These are phyloP conservation scores for Bocquillonia castaneifolia DNA, from an alignment of 441 rosid species.

Conservation along the genomic window DNA sequence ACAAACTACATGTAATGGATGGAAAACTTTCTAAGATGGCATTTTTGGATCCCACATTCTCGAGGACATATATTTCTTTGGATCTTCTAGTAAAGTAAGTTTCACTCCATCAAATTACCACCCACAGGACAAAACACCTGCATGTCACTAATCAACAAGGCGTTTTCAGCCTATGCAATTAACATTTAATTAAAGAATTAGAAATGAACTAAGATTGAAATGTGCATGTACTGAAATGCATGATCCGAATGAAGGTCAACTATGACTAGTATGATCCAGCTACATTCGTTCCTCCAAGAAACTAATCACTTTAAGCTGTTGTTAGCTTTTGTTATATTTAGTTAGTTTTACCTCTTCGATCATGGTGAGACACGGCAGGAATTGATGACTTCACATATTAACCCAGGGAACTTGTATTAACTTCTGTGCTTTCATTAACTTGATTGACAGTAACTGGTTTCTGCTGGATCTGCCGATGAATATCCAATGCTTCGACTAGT, in stretches of 20 bases:
- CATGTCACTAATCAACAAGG: conserved; percentile 1
- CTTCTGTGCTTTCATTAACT: conserved; percentile 7
- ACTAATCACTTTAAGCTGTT: conserved; percentile 1
- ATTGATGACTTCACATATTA: conserved; percentile 17
- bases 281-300: conserved; percentile 12
- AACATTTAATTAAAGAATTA: neutral
- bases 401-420: neutral
- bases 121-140: conserved; percentile 9
- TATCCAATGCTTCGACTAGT: conserved; percentile 24
- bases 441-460: conserved; percentile 5
- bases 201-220: neutral
- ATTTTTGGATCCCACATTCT: neutral
- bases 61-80: neutral
- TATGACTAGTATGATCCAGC: neutral
- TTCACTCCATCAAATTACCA: neutral
- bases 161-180: neutral
- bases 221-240: neutral
- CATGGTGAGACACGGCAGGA: conserved; percentile 5
- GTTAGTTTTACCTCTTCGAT: neutral
- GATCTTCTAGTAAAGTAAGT: neutral
- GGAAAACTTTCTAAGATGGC: neutral
- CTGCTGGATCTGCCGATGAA: conserved; percentile 16
- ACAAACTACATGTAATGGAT: neutral
- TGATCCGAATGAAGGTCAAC: neutral
- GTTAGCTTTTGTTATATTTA: neutral